Base-by-base conservation (phyloP, 768 basidiomycete genomes). In the Sarcomyxa edulis region DNA sequence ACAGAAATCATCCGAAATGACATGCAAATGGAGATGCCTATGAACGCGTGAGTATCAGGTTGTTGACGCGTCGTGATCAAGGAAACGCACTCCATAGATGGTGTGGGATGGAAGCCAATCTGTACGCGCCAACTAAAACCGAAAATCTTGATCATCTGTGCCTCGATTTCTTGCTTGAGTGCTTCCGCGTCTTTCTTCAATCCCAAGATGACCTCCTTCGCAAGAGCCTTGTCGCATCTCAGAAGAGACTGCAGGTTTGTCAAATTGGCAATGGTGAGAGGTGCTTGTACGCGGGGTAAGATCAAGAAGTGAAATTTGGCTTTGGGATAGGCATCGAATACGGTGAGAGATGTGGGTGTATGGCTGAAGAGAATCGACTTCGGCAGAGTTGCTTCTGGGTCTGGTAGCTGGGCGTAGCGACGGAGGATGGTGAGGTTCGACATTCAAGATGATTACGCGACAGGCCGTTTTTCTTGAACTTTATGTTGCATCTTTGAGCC, bases 261-360 rank as follows among this genome's bases (percentile, higher is more conserved):
- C 26, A 89, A 64, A 21, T 71, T 68, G 11, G 54, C 33, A 4
- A 51, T 43, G 7, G 49, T 55, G 35, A 58, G 47, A 32, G 51
- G 46, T 28, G 57, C 57, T 37, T 65, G 52, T 40, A 69, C 45
- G 50, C 80, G 74, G 27, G 93, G 93, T n/a, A 95, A 68, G 39
- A 95, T 59, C 30, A 96, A 71, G 52, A 92, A 85, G 60, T 96
- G 93, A 56, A 90, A 94, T 39, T 78, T 82, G 4, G 87, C 80
- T 59, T 92, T 92, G 4, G 85, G 85, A 53, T 69, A 92, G 19
- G 65, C 72, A 61, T 92, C 89, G 52, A 77, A 84, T 37, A 92
- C 62, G 5, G 80, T 82, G 32, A 89, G 48, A 6, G 78, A 72
- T 35, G 59, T 68, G 16, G 65, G 53, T 1, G 74, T 75, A 45